Evolutionary conservation across 1,284 basidiomycete genomes (phyloP), one percentile per base, ranked within the genome.

Genomic region (Rhodotorula sp.): DNA sequence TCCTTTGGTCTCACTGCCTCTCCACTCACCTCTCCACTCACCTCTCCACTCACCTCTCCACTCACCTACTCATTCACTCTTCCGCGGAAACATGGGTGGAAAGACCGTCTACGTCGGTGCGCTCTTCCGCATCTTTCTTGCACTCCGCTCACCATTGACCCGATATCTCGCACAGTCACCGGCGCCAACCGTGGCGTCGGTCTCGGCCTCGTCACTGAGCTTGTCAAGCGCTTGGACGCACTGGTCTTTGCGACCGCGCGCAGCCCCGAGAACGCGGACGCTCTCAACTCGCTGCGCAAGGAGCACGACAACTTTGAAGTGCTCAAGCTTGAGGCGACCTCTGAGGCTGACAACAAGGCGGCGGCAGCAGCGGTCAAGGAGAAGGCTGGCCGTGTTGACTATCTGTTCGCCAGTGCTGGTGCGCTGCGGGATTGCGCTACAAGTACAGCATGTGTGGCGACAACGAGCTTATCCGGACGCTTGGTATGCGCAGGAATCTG

Each of bases 171-270:
- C 34, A 8, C n/a, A 64, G 61, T 68, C 27, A 50, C 62, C 16
- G 67, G 67, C 42, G 67, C 67, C 17, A 61, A 61, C 27, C 68
- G 63, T 16, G 68, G 63, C 14, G 55, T 67, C 34, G 78, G 77
- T 27, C 59, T 77, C n/a, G 66, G 56, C 0, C 68, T 78, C 62
- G 77, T 79, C 53, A 25, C 64, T 1, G 23, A 58, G 2, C 71
- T 78, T 34, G 46, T 72, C n/a, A 25, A 54, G 34, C 65, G 67
- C 3, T 34, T 52, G 41, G 49, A 72, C 50, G 64, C 60, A 27
- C 46, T 77, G 46, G 62, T 78, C 66, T 79, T 76, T 53, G 78
- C 78, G 13, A 74, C 74, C 12, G 74, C 71, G 7, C 73, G 79
- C 12, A 62, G 75, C 42, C 72, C 76, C 4, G 7, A 42, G 21